These are phyloP conservation scores for Aspergillus intermedius DNA, from an alignment of 2,329 filamentous ascomycete genomes.

Conservation along the genomic window DNA sequence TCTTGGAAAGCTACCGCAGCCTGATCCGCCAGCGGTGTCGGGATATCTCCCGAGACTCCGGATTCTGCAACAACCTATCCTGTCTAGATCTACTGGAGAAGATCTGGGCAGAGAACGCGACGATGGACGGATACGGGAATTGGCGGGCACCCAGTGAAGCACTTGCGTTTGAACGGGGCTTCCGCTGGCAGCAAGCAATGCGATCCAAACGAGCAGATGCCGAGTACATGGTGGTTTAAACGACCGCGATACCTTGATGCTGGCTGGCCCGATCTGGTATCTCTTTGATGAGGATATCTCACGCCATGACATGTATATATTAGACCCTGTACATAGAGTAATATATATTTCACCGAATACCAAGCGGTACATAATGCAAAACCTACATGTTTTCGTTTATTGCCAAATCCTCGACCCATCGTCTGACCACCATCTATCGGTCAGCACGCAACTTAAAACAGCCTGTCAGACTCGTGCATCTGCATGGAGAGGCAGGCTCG, in stretches of 20 bases:
- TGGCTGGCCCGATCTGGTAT: no score
- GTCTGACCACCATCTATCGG: no score
- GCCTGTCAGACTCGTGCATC: no score
- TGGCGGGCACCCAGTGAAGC: neutral
- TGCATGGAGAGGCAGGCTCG: no score
- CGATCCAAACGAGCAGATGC: slow-evolving; percentile 30
- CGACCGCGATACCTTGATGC: neutral
- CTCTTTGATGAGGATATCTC: no score
- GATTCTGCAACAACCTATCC: slow-evolving; percentile 88
- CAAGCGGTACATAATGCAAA: no score
- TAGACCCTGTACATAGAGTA: no score
- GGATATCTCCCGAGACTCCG: slow-evolving; percentile 80
- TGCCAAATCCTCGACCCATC: no score
- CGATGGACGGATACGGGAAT: neutral
- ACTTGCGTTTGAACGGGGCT: slow-evolving; percentile 16
- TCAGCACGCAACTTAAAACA: no score
- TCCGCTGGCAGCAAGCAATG: slow-evolving; percentile 34
- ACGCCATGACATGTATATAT: no score
- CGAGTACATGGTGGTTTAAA: slow-evolving; percentile 35
- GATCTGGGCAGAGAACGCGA: slow-evolving; percentile 57
- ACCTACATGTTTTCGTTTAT: no score
- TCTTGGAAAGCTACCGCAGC: slow-evolving; percentile 69
- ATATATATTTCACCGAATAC: no score
- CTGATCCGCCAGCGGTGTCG: slow-evolving; percentile 73
- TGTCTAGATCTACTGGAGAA: slow-evolving; percentile 79